phyloP scores from a whole-genome alignment of 208 protist genomes.

The Trypanosoma grayi region DNA sequence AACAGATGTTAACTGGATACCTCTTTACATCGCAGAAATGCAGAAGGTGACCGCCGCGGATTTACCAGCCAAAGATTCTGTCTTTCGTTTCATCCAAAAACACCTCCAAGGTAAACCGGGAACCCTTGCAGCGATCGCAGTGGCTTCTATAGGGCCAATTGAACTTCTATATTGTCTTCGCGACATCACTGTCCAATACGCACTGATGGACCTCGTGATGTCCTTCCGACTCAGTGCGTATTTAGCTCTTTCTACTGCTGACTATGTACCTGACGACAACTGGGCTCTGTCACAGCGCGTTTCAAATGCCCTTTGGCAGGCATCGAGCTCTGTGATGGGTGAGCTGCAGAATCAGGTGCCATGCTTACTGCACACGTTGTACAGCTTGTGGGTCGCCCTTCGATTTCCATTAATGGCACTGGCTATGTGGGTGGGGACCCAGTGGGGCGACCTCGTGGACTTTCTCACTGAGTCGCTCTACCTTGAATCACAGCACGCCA shows the following conservation, averaged over 20 bases:
- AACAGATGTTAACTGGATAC: constrained; percentile 14
- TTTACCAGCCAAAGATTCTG: background rate
- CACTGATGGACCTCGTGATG: constrained; percentile 14
- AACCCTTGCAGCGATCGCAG: constrained; percentile 9
- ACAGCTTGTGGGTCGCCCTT: constrained; percentile 1
- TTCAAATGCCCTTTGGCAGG: constrained; percentile 34
- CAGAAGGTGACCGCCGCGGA: background rate
- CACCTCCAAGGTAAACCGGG: constrained; percentile 9
- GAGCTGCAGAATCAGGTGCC: constrained; percentile 32
- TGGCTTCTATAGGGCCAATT: constrained; percentile 9
- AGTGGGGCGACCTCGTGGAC: constrained; percentile 19
- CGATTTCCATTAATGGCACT: constrained; percentile 23
- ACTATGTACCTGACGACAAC: constrained; percentile 35
- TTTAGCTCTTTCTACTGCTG: constrained; percentile 40
- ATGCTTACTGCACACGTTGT: constrained; percentile 14
- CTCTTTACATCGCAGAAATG: constrained; percentile 21
- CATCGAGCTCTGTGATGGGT: constrained; percentile 35
- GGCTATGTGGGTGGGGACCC: constrained; percentile 20
- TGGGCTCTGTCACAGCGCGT: constrained; percentile 39
- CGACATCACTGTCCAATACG: constrained; percentile 3
- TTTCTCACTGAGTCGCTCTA: constrained; percentile 22
- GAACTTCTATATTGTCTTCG: constrained; percentile 21
- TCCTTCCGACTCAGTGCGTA: constrained; percentile 33
- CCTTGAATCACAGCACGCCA: constrained; percentile 16
- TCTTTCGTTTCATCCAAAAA: constrained; percentile 12